Evolutionary conservation across 2,329 filamentous ascomycete species (phyloP), one percentile per base, ranked within the genome.

Genomic region (Paecilomyces variotii): DNA sequence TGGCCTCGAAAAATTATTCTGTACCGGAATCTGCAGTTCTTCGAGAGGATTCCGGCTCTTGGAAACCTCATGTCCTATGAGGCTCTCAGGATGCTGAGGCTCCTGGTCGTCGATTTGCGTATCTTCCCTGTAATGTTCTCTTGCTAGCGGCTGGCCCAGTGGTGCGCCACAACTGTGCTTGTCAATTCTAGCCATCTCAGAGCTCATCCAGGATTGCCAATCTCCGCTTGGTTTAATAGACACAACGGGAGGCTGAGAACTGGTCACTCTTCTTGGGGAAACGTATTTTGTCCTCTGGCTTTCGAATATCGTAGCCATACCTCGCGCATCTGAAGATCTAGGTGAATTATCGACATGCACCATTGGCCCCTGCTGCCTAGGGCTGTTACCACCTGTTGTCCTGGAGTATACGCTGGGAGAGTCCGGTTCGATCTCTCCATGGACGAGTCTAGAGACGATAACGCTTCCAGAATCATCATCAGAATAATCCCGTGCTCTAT

Each of bases 391-490:
- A 58, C 72, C 70, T 10, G 72, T 74, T 9, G 72, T 72, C 57
- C 74, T 70, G 14, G 77, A 79, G 65, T 79, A 79, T 7, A 77
- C 59, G 57, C 77, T 79, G 4, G 74, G 72, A 35, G 75, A 75
- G 58, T 63, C 63, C 58, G 61, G 64, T 24, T 54, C 61, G 11
- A 35, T 24, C 25, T 61, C 59, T 11, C 58, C n/a, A 27, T 58
- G 55, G 34, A 32, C 52, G 12, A 54, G 52, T 14, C 51, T 60
- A 45, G 59, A 28, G 12, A 64, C 28, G 24, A 68, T 62, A n/a
- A 68, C 60, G 54, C 64, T 67, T 0, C 57, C 59, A 45, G 55
- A 62, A n/a, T 64, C 62, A 11, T 66, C 65, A 10, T 68, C 63
- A 4, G 59, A 60, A 6, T 55, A 57, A 25, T 64, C 61, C 49